Evolutionary conservation across 768 basidiomycete species (phyloP), one percentile per base, ranked within the genome.

Genomic region (Amanita inopinata): DNA sequence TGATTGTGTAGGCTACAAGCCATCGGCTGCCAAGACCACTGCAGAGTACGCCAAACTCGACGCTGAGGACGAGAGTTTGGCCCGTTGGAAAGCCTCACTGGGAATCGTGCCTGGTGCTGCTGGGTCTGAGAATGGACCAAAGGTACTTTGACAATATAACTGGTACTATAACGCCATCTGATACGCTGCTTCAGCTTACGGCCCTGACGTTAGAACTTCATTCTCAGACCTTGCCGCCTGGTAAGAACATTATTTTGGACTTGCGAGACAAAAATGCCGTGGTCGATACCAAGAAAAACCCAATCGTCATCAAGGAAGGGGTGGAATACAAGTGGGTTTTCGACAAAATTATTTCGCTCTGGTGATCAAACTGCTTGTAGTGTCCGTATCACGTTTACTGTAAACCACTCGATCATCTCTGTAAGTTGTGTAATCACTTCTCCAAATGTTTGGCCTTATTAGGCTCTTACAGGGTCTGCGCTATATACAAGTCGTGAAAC

Each of bases 31-130:
- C 23, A 87, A 87, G 67, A 70, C 73, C 33, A 64, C 83, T 9
- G 88, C 87, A 18, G 88, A 93, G 59, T 87, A 89, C 33, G 83
- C 87, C 18, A 64, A 80, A 28, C 76, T 94, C 33, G 93, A 96
- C 63, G 80, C 83, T 22, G 71, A 85, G 48, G 93, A 97, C 59
- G 93, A 96, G 63, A 90, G 87, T 60, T 73, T 98, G 53, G 80
- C 83, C 23, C 80, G 90, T 49, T 98, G 94, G 94, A 98, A 98
- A 61, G 89, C 88, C 28, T 90, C 83, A 40, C 72, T 98, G 19
- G 94, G 94, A 40, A 79, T 97, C 47, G 71, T 74, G 39, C 71
- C 77, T 24, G 79, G 74, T 20, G 67, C 58, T 14, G 19, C 57
- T 3, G 20, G 37, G 10, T 63, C 56, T 14, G 55, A 65, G 44